Conservation (phyloP, 2,329 filamentous ascomycete species). For the Talaromyces sp. region DNA sequence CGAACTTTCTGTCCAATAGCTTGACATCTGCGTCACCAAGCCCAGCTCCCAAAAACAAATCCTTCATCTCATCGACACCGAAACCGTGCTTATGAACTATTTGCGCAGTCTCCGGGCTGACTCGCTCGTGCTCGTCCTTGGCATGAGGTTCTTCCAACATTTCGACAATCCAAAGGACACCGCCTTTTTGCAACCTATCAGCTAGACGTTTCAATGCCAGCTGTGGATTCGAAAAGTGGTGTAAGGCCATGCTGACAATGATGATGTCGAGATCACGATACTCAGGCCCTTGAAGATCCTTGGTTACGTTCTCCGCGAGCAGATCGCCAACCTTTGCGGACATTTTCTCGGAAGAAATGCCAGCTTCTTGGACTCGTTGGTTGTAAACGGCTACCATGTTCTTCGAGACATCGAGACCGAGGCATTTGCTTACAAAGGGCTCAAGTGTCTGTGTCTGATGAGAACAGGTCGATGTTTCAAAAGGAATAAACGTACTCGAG, state of each 20-base stretch:
- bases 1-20: conserved; percentile 51
- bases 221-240: conserved; percentile 65
- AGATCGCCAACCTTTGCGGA: conserved; percentile 59
- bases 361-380: conserved; percentile 51
- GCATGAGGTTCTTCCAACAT: conserved; percentile 55
- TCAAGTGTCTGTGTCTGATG: conserved; percentile 51
- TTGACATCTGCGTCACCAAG: conserved; percentile 57
- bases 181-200: conserved; percentile 62
- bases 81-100: conserved; percentile 68
- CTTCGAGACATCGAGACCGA: conserved; percentile 68
- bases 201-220: conserved; percentile 59
- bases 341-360: conserved; percentile 53
- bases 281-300: conserved; percentile 56
- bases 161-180: conserved; percentile 66
- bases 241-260: conserved; percentile 61
- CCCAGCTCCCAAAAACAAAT: conserved; percentile 64
- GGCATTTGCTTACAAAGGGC: conserved; percentile 59
- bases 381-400: conserved; percentile 71
- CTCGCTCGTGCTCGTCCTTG: conserved; percentile 20
- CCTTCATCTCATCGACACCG: conserved; percentile 55
- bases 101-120: conserved; percentile 38
- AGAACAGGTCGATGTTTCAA: not conserved
- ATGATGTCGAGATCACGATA: conserved; percentile 69
- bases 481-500: conserved; percentile 50
- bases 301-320: conserved; percentile 49